Evolutionary conservation across 1,139 yeast species (phyloP), one percentile per base, ranked within the genome.

Genomic region (Candida tetrigidarum): DNA sequence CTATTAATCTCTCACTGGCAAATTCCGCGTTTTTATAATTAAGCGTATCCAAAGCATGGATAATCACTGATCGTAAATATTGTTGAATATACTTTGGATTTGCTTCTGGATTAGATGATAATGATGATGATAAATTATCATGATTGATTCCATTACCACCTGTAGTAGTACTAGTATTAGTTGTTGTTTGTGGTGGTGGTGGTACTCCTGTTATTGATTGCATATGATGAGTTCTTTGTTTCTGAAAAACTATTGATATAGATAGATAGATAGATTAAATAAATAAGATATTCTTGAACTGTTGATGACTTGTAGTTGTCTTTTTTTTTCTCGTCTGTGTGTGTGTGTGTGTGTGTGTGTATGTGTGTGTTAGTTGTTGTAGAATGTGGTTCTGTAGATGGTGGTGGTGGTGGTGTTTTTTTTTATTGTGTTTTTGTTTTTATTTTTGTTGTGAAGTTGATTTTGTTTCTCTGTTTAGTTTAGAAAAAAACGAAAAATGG

Each of bases 21-120:
- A 90, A 87, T 60, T 84, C 90, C 3, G 96, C 96, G 43, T 88
- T 85, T 18, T 72, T 66, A 44, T 81, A 70, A 55, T 87, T 76
- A 58, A 84, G 89, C 48, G 80, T 79, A 57, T 90, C 96, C 35
- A 90, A 63, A 12, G 87, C 80, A 55, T 88, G 88, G 61, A 88
- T 69, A 16, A 86, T 74, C 8, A 76, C 68, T 25, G 84, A 77
- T 38, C 85, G 71, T 32, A 83, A 73, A 49, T 80, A 72, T 50
- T 72, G 78, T 35, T 59, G 62, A 12, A 43, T 38, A 30, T 51
- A 50, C 27, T 44, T 47, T n/a, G 42, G 33, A 30, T 51, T 43
- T 12, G 47, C 36, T 3, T 29, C 29, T 15, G 19, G 23, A 29
- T 41, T 30, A 22, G 32, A 19, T n/a, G 32, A 20, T 23, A 16